These are phyloP conservation scores for Chaetomiaceae sp. DNA, from an alignment of 2,329 filamentous ascomycete genomes.

Conservation along the genomic window DNA sequence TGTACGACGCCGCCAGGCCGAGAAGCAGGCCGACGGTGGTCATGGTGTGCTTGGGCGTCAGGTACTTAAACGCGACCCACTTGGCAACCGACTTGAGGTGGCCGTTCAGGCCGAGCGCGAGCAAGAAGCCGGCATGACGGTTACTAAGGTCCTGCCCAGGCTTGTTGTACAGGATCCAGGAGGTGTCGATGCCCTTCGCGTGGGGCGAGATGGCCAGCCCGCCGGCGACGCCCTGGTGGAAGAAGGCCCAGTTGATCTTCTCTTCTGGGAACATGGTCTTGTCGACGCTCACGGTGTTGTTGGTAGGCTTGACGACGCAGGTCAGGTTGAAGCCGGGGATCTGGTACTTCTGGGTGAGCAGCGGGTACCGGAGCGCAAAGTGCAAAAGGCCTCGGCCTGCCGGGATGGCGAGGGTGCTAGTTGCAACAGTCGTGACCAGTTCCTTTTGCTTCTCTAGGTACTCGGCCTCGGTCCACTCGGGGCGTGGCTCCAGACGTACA, in stretches of 20 bases:
- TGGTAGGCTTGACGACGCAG: constrained; percentile 86
- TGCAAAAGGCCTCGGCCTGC: constrained; percentile 82
- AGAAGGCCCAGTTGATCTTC: constrained; percentile 97
- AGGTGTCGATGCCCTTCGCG: constrained; percentile 92
- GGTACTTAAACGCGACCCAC: constrained; percentile 97
- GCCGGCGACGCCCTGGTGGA: constrained; percentile 92
- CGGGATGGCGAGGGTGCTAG: constrained; percentile 83
- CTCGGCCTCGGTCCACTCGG: constrained; percentile 78
- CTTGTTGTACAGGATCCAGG: constrained; percentile 98
- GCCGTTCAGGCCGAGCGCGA: constrained; percentile 88
- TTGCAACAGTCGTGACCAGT: constrained; percentile 78
- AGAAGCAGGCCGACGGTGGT: constrained; percentile 94
- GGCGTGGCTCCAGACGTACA: constrained; percentile 70
- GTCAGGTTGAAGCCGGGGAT: constrained; percentile 88
- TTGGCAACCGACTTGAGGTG: constrained; percentile 93
- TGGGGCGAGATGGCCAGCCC: constrained; percentile 85
- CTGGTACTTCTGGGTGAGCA: constrained; percentile 87
- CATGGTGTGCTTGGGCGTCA: constrained; percentile 99
- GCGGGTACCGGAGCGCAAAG: constrained; percentile 79
- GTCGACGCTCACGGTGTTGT: constrained; percentile 90
- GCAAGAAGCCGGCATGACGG: constrained; percentile 88
- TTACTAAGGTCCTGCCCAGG: constrained; percentile 82
- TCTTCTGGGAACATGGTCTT: constrained; percentile 85
- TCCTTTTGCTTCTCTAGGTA: constrained; percentile 90
- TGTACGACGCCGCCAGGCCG: constrained; percentile 85